Evolutionary conservation across 768 basidiomycete genomes (phyloP).

Genomic region (Imleria badia): DNA sequence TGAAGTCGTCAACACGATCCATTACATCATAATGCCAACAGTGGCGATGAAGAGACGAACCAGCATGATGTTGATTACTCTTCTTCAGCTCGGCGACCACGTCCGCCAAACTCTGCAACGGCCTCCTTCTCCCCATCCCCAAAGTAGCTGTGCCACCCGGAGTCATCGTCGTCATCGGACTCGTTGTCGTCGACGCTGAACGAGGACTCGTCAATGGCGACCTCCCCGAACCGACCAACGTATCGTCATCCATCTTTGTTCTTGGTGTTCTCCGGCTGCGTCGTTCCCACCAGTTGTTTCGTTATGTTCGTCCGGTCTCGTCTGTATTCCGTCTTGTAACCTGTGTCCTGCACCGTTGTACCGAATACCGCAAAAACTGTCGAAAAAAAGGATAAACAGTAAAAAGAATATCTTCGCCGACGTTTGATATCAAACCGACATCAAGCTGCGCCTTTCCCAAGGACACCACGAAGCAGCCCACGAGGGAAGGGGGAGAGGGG

Average conservation of each 20-base stretch:
- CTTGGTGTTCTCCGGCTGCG: not conserved
- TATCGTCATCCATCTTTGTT: slow-evolving; percentile 26
- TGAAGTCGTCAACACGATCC: not conserved
- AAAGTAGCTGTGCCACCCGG: not conserved
- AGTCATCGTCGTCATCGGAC: slow-evolving; percentile 7
- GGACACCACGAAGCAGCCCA: slow-evolving; percentile 9
- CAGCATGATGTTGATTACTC: slow-evolving; percentile 32
- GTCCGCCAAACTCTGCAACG: slow-evolving; percentile 42
- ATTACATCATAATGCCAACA: not conserved
- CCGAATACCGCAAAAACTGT: not conserved
- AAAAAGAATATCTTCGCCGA: not conserved
- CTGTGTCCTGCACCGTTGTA: not conserved
- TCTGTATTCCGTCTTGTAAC: not conserved
- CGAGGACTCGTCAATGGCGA: slow-evolving; percentile 23
- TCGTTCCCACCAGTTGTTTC: not conserved
- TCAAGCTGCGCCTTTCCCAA: not conserved
- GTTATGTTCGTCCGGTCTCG: not conserved
- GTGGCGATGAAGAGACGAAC: slow-evolving; percentile 22
- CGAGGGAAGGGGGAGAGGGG: slow-evolving; percentile 5
- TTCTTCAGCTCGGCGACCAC: slow-evolving; percentile 43
- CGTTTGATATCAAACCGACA: slow-evolving; percentile 8
- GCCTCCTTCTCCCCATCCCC: slow-evolving; percentile 33
- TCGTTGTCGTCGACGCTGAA: slow-evolving; percentile 17
- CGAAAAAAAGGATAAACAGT: not conserved
- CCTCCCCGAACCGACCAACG: slow-evolving; percentile 19